A percentile compares a stretch with the other conserved stretches of the same genome.
phyloP scores from a whole-genome alignment of 139 green algal genomes.

The Desmodesmus armatus region DNA sequence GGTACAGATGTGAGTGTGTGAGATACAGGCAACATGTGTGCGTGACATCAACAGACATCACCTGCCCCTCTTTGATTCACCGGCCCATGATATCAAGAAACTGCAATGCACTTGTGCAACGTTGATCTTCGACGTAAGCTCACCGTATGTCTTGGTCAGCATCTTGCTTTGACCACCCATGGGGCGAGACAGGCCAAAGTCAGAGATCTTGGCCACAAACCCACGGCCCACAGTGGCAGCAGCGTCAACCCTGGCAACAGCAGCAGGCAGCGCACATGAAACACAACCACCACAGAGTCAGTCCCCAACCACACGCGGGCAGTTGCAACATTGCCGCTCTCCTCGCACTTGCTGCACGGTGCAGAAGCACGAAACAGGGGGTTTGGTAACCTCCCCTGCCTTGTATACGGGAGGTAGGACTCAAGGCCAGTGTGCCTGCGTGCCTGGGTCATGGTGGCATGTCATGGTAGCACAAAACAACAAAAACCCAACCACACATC shows the following conservation, averaged over 20 bases:
- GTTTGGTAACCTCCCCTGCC: too few species aligned
- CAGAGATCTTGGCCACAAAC: constrained; percentile 76
- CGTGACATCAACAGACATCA: too few species aligned
- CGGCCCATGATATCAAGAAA: neutral
- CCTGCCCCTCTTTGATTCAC: too few species aligned
- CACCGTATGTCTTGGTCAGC: constrained; percentile 43
- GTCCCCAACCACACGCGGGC: too few species aligned
- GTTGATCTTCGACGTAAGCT: neutral
- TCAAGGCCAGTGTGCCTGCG: too few species aligned
- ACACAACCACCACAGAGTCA: neutral
- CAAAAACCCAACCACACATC: too few species aligned
- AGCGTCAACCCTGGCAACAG: constrained; percentile 10
- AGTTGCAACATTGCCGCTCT: too few species aligned
- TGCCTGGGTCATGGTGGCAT: too few species aligned
- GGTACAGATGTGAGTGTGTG: neutral
- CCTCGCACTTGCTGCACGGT: too few species aligned
- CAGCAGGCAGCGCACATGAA: neutral
- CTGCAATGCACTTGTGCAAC: neutral
- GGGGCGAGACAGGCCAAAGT: constrained; percentile 64
- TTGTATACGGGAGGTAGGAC: too few species aligned
- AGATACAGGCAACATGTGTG: neutral
- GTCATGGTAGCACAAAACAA: too few species aligned
- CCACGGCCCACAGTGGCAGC: constrained; percentile 41
- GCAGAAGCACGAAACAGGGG: too few species aligned
- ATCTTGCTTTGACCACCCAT: constrained; percentile 30